A percentile compares a stretch with the other conserved stretches of the same genome.
Evolutionary conservation across 768 basidiomycete species (phyloP).

Genomic region (Mycena pura): DNA sequence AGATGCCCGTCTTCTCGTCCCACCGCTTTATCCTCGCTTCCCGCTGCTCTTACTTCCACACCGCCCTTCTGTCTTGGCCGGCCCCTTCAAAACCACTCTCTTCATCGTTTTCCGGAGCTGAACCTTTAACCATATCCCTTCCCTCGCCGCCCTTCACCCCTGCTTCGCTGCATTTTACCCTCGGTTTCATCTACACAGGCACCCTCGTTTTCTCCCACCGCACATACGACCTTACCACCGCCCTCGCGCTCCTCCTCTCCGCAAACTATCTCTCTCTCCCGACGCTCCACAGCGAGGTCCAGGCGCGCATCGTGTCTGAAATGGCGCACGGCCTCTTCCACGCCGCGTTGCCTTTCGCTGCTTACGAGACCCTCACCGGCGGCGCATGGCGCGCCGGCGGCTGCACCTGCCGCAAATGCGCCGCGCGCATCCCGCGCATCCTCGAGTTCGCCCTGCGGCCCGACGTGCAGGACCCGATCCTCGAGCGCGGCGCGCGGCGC

Average conservation of each 20-base stretch:
- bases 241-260: constrained; percentile 87
- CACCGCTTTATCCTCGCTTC: constrained; percentile 94
- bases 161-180: constrained; percentile 90
- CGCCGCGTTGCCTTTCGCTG: constrained; percentile 79
- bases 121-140: constrained; percentile 69
- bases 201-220: constrained; percentile 93
- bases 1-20: constrained; percentile 72
- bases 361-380: constrained; percentile 75
- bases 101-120: constrained; percentile 28
- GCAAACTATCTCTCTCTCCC: constrained; percentile 81
- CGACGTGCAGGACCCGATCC: constrained; percentile 76
- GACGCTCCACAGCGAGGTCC: constrained; percentile 78
- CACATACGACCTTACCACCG: constrained; percentile 90
- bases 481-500: constrained; percentile 75
- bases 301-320: constrained; percentile 83
- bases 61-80: constrained; percentile 76
- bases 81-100: constrained; percentile 34
- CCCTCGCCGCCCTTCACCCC: constrained; percentile 96
- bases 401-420: constrained; percentile 85
- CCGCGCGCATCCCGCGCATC: constrained; percentile 79
- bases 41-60: constrained; percentile 86
- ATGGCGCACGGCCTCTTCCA: constrained; percentile 92
- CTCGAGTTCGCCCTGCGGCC: constrained; percentile 80
- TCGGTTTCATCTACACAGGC: constrained; percentile 95
- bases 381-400: constrained; percentile 86